phyloP scores from a whole-genome alignment of 306 rosid genomes.

The Cicer arietinum region DNA sequence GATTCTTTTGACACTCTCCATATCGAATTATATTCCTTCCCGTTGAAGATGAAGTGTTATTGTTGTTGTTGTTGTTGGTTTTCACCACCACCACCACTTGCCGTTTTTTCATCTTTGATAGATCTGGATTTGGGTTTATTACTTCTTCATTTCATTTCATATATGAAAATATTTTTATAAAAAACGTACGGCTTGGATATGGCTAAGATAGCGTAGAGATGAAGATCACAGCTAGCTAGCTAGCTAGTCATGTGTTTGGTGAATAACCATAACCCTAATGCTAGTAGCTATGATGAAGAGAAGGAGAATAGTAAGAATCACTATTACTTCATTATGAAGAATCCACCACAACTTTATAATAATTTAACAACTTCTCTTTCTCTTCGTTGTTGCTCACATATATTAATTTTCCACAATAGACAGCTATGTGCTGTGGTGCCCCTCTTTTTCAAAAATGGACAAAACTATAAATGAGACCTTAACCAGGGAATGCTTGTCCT shows the following conservation, averaged over 20 bases:
- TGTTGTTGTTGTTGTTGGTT: constrained; percentile 27
- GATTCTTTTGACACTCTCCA: constrained; percentile 90
- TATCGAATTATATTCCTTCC: constrained; percentile 56
- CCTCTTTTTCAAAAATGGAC: constrained; percentile 38
- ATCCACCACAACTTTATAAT: constrained; percentile 18
- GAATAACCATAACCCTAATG: constrained; percentile 67
- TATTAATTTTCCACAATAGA: constrained; percentile 2
- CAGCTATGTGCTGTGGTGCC: constrained; percentile 47
- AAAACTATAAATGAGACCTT: constrained; percentile 42
- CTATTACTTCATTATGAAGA: constrained; percentile 3
- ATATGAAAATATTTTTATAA: not conserved
- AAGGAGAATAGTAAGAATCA: not conserved
- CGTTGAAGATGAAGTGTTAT: constrained; percentile 18
- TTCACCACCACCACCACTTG: constrained; percentile 75
- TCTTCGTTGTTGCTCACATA: not conserved
- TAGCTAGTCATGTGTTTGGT: constrained; percentile 29
- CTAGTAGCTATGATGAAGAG: not conserved
- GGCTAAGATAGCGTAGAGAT: not conserved
- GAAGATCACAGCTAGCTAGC: not conserved
- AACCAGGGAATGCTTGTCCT: constrained; percentile 50
- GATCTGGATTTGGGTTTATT: not conserved
- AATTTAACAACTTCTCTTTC: too few relatives aligned
- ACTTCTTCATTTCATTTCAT: not conserved
- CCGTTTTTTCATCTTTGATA: constrained; percentile 70
- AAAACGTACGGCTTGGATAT: not conserved